phyloP scores from a whole-genome alignment of 169 alveolate species.

The Eimeria tenella region DNA sequence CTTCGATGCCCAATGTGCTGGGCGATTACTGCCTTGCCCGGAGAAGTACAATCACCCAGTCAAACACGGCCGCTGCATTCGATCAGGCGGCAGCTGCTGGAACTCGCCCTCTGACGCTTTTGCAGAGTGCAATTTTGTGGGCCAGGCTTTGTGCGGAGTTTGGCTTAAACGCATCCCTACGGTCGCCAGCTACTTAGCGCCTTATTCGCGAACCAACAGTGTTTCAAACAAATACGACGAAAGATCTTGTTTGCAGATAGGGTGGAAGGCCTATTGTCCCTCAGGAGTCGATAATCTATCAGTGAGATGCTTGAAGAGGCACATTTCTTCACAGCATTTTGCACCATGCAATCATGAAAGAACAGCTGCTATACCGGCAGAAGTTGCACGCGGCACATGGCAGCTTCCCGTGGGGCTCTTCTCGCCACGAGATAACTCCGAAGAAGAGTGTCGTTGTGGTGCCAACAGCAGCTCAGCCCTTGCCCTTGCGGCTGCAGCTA shows the following conservation, averaged over 20 bases:
- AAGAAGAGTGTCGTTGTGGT: not conserved
- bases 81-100: not conserved
- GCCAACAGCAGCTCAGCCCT: conserved; percentile 4
- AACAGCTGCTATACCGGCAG: not conserved
- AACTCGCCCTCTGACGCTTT: not conserved
- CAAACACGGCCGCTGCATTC: not conserved
- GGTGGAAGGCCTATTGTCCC: not conserved
- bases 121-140: not conserved
- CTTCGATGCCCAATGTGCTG: conserved; percentile 5
- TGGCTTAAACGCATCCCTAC: not conserved
- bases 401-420: not conserved
- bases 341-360: not conserved
- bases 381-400: not conserved
- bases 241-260: not conserved
- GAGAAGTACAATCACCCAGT: not conserved
- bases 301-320: not conserved
- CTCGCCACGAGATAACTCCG: not conserved
- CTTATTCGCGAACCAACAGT: not conserved
- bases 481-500: conserved; percentile 30
- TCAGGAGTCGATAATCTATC: not conserved
- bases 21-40: not conserved
- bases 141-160: not conserved
- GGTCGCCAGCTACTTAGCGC: not conserved
- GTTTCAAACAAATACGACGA: not conserved
- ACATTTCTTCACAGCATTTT: not conserved